phyloP scores from a whole-genome alignment of 352 stramenopile species.

The Phytophthora uliginosa region DNA sequence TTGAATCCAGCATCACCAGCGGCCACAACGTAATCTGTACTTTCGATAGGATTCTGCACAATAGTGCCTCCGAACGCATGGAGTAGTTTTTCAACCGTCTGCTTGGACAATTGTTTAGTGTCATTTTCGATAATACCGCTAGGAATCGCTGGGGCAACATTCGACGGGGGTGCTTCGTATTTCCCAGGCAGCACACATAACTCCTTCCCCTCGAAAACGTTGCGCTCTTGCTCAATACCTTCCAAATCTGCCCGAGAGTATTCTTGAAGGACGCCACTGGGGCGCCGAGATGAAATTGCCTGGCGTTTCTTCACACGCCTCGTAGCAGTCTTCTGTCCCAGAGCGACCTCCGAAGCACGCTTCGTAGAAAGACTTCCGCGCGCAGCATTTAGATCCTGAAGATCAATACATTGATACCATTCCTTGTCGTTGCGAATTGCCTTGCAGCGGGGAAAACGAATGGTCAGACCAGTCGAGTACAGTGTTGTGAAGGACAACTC shows the following conservation, averaged over 20 bases:
- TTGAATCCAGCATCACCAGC: constrained; percentile 77
- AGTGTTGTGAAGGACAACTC: constrained; percentile 85
- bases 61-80: constrained; percentile 74
- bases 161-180: constrained; percentile 45
- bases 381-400: constrained; percentile 80
- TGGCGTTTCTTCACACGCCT: constrained; percentile 60
- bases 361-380: constrained; percentile 76
- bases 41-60: constrained; percentile 85
- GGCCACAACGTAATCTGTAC: constrained; percentile 75
- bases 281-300: constrained; percentile 18
- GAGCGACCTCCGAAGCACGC: constrained; percentile 71
- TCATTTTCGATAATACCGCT: constrained; percentile 46
- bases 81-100: constrained; percentile 79
- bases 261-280: constrained; percentile 57
- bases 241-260: constrained; percentile 78
- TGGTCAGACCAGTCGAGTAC: constrained; percentile 84
- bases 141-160: constrained; percentile 35
- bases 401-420: constrained; percentile 85
- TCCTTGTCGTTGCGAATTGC: constrained; percentile 85
- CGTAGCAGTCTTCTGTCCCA: constrained; percentile 69
- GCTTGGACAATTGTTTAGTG: constrained; percentile 62
- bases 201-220: constrained; percentile 76
- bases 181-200: constrained; percentile 88
- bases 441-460: constrained; percentile 87
- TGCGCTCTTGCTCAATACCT: constrained; percentile 55